A percentile compares a stretch with the other conserved stretches of the same genome.
Evolutionary conservation across 2,329 filamentous ascomycete genomes (phyloP).

Genomic region (Botrytis medusae): DNA sequence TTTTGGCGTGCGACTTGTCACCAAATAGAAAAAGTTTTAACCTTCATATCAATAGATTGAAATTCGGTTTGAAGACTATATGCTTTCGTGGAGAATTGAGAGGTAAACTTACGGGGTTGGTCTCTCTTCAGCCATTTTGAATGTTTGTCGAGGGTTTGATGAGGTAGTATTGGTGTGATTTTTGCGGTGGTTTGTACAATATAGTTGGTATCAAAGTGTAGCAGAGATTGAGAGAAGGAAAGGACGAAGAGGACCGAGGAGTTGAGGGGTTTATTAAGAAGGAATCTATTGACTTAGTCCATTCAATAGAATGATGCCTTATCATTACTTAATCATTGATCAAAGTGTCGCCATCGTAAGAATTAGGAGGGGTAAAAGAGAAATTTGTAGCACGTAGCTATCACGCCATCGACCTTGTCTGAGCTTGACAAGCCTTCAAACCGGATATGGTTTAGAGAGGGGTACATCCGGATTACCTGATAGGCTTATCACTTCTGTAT

Average conservation of each 20-base stretch:
- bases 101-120: slow-evolving; percentile 28
- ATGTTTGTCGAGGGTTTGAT: background rate
- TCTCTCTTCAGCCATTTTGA: slow-evolving; percentile 28
- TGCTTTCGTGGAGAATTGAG: background rate
- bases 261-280: background rate
- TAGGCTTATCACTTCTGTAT: background rate
- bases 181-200: background rate
- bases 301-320: background rate
- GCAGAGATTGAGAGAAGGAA: background rate
- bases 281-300: background rate
- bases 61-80: background rate
- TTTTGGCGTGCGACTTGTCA: background rate
- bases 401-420: slow-evolving; percentile 20
- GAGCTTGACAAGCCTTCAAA: background rate
- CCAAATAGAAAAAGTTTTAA: background rate
- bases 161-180: background rate
- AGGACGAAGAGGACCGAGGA: background rate
- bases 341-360: slow-evolving; percentile 17
- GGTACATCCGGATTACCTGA: slow-evolving; percentile 5
- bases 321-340: slow-evolving; percentile 17
- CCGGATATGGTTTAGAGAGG: slow-evolving; percentile 22
- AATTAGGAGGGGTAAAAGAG: background rate
- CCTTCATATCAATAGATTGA: background rate
- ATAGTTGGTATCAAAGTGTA: background rate
- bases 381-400: slow-evolving; percentile 18